Conservation (phyloP, 1,284 basidiomycete genomes). For the Exobasidium cylindrosporum region DNA sequence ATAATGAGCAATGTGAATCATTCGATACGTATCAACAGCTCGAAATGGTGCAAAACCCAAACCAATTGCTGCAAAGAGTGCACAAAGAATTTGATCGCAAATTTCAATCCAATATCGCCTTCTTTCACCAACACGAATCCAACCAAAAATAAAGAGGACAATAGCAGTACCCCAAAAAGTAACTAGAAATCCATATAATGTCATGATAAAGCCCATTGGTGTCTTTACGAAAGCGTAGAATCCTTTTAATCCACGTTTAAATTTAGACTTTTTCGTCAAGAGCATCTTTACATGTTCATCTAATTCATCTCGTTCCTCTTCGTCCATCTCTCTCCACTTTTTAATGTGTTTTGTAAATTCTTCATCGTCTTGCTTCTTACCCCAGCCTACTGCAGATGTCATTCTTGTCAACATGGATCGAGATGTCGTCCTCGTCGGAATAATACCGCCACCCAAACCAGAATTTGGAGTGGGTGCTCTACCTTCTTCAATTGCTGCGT, state of each 20-base stretch:
- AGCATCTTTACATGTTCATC: constrained; percentile 78
- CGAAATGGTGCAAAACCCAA: constrained; percentile 51
- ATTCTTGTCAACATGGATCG: constrained; percentile 7
- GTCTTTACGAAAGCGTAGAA: constrained; percentile 48
- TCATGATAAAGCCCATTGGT: constrained; percentile 50
- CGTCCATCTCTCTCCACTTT: constrained; percentile 47
- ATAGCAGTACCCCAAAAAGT: constrained; percentile 50
- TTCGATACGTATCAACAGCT: constrained; percentile 50
- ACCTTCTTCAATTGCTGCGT: constrained; percentile 10
- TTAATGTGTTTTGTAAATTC: constrained; percentile 42
- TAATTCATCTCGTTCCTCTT: constrained; percentile 56
- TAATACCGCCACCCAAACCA: background rate
- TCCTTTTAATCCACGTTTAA: constrained; percentile 36
- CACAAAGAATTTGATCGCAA: constrained; percentile 52
- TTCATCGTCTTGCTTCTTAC: constrained; percentile 20
- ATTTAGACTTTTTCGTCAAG: constrained; percentile 66
- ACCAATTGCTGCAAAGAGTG: constrained; percentile 48
- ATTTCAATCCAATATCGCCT: constrained; percentile 52
- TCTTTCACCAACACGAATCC: constrained; percentile 29
- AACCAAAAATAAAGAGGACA: constrained; percentile 44
- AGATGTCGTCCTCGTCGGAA: background rate
- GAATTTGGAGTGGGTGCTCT: background rate
- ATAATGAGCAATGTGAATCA: constrained; percentile 51
- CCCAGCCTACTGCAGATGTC: constrained; percentile 1
- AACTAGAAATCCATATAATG: constrained; percentile 42